Conservation (phyloP, 1,284 basidiomycete species). For the Testicularia cyperi region DNA sequence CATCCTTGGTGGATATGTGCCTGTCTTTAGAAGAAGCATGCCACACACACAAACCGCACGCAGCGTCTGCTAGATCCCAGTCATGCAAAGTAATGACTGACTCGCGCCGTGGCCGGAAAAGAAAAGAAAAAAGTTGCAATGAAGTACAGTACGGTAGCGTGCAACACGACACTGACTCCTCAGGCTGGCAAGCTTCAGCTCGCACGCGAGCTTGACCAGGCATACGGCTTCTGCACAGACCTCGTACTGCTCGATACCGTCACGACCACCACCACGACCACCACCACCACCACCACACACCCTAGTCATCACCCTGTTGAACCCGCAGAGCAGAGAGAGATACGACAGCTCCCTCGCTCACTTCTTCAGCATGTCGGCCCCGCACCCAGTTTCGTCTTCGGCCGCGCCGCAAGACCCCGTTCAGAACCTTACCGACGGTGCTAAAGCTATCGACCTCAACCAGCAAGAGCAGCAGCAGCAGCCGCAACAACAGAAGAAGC, state of each 20-base stretch:
- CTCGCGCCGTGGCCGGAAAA: no score
- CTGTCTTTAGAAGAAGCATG: no score
- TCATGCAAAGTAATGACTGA: no score
- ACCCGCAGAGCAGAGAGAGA: no score
- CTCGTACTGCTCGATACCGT: background rate
- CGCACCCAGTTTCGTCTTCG: slow-evolving; percentile 42
- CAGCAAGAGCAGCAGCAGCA: slow-evolving; percentile 12
- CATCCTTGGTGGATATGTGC: no score
- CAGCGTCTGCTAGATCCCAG: no score
- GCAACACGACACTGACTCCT: no score
- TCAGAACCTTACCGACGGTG: slow-evolving; percentile 35
- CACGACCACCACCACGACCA: background rate
- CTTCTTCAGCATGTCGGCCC: slow-evolving; percentile 10
- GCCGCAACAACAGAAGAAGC: slow-evolving; percentile 12
- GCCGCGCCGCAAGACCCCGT: slow-evolving; percentile 39
- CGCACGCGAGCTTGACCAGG: slow-evolving; percentile 11
- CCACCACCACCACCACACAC: slow-evolving; percentile 1
- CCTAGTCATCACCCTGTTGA: background rate
- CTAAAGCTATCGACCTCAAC: slow-evolving; percentile 33
- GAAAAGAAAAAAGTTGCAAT: no score
- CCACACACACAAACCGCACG: no score
- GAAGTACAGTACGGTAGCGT: no score
- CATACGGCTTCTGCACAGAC: slow-evolving; percentile 4
- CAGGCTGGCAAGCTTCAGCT: no score
- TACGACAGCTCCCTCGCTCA: no score